These are phyloP conservation scores for Begonia fuchsioides DNA, from an alignment of 306 rosid genomes.

Conservation along the genomic window DNA sequence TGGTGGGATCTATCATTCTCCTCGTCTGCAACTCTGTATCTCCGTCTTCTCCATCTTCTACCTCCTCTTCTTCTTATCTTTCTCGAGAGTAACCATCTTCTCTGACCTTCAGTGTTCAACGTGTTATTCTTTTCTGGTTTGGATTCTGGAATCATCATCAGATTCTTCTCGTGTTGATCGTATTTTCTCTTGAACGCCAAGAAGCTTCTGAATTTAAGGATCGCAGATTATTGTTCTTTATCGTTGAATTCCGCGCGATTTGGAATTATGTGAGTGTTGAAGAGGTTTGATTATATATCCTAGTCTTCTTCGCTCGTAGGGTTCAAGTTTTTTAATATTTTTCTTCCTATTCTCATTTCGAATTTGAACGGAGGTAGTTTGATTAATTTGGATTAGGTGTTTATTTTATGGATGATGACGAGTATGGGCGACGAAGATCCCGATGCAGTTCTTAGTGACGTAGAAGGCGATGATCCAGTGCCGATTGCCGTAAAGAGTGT, in stretches of 20 bases:
- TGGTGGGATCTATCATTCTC: neutral
- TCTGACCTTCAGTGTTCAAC: neutral
- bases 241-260: neutral
- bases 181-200: neutral
- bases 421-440: slow-evolving; percentile 44
- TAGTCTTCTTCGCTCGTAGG: slow-evolving; percentile 22
- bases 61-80: neutral
- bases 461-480: slow-evolving; percentile 59
- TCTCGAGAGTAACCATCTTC: neutral
- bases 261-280: neutral
- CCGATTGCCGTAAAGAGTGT: slow-evolving; percentile 22
- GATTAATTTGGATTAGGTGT: slow-evolving; percentile 14
- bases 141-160: neutral
- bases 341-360: neutral
- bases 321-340: slow-evolving; percentile 6
- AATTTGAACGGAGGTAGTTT: slow-evolving; percentile 8
- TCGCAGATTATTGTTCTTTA: neutral
- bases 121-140: too few species aligned
- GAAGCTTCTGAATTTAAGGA: neutral
- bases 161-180: neutral
- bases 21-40: neutral
- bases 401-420: slow-evolving; percentile 32
- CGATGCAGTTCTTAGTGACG: slow-evolving; percentile 89
- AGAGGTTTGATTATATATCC: neutral
- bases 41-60: neutral